Conservation (phyloP, 2,329 filamentous ascomycete species). For the Pseudocercospora pini-densiflorae region DNA sequence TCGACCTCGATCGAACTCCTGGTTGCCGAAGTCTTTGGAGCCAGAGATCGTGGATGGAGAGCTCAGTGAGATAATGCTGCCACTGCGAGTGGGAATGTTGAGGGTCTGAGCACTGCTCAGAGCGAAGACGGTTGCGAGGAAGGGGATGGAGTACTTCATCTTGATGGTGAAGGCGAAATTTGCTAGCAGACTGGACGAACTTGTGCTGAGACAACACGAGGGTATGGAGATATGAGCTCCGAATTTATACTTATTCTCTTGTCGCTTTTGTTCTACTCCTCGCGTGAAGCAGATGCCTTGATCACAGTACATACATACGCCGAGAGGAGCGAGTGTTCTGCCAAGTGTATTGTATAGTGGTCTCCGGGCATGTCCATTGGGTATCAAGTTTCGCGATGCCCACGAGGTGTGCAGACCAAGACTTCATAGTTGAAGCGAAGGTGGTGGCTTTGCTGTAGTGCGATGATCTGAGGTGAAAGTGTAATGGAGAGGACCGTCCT, state of each 20-base stretch:
- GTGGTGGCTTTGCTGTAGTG: conserved; percentile 7
- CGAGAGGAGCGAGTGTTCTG: not conserved
- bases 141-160: conserved; percentile 21
- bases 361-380: conserved; percentile 8
- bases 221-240: not conserved
- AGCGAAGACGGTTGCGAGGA: conserved; percentile 24
- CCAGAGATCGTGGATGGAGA: conserved; percentile 31
- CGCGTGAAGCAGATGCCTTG: not conserved
- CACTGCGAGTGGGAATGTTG: conserved; percentile 40
- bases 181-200: not conserved
- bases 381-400: not conserved
- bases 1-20: conserved; percentile 26
- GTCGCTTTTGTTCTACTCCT: not conserved
- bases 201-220: not conserved
- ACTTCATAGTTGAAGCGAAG: conserved; percentile 8
- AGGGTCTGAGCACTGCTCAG: conserved; percentile 39
- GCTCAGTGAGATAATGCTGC: conserved; percentile 37
- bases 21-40: conserved; percentile 22
- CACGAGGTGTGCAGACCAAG: not conserved
- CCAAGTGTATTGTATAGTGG: conserved; percentile 13
- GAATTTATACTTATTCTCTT: not conserved
- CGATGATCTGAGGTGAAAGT: not conserved
- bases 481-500: not conserved
- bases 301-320: not conserved
- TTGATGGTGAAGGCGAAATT: not conserved